Evolutionary conservation across 192 early-diverging fungal genomes (phyloP).

Genomic region (Spizellomyces punctatus): DNA sequence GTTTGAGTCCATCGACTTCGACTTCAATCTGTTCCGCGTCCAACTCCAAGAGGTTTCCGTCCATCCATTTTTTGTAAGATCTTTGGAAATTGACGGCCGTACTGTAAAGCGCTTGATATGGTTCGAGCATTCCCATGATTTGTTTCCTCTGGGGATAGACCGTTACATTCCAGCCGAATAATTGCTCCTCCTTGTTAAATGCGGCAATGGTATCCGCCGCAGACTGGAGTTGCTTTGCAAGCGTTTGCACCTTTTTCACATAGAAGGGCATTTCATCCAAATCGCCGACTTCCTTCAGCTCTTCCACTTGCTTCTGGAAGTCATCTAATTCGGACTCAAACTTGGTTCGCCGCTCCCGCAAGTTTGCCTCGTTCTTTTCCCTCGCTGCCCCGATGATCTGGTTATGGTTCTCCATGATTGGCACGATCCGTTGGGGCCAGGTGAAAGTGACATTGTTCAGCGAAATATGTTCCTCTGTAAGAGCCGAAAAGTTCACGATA

Average conservation of each 20-base stretch:
- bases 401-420: constrained; percentile 55
- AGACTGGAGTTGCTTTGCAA: constrained; percentile 56
- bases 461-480: constrained; percentile 57
- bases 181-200: constrained; percentile 66
- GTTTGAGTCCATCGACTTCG: constrained; percentile 60
- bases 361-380: constrained; percentile 55
- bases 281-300: constrained; percentile 64
- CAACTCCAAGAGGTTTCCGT: constrained; percentile 60
- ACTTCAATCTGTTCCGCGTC: constrained; percentile 61
- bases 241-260: constrained; percentile 64
- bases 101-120: constrained; percentile 62
- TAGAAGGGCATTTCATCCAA: constrained; percentile 71
- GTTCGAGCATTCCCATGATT: constrained; percentile 55
- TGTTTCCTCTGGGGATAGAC: constrained; percentile 62
- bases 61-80: constrained; percentile 67
- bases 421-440: constrained; percentile 59
- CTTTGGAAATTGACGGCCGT: constrained; percentile 68
- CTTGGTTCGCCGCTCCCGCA: constrained; percentile 54
- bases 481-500: constrained; percentile 59
- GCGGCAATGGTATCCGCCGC: constrained; percentile 59
- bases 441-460: constrained; percentile 65
- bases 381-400: constrained; percentile 57
- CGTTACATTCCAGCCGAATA: constrained; percentile 64
- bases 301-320: constrained; percentile 58
- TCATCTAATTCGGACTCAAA: constrained; percentile 64